phyloP scores from a whole-genome alignment of 2,329 filamentous ascomycete species.

The Exophiala alcalophila region DNA sequence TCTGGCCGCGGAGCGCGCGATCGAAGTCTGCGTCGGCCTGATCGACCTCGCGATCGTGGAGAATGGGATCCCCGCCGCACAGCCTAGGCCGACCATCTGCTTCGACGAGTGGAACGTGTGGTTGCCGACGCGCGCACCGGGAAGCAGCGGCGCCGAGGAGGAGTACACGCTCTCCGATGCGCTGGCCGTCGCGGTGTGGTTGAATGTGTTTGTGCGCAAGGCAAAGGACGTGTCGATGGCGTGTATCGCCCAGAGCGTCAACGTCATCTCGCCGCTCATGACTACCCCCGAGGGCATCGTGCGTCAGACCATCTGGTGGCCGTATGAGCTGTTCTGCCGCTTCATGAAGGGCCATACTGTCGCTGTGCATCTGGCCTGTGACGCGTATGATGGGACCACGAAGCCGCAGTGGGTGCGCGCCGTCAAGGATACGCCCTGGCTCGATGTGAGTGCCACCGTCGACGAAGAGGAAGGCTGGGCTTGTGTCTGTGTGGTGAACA shows the following conservation, averaged over 20 bases:
- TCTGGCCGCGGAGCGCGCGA: slow-evolving; percentile 67
- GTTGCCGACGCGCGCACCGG: slow-evolving; percentile 69
- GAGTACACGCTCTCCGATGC: slow-evolving; percentile 71
- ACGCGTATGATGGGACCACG: slow-evolving; percentile 60
- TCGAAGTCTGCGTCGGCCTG: slow-evolving; percentile 64
- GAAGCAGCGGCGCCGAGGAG: slow-evolving; percentile 70
- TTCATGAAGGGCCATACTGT: slow-evolving; percentile 73
- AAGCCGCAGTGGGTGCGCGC: slow-evolving; percentile 39
- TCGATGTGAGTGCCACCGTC: slow-evolving; percentile 42
- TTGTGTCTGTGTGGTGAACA: slow-evolving; percentile 70
- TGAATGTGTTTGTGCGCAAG: slow-evolving; percentile 75
- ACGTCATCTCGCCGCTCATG: slow-evolving; percentile 75
- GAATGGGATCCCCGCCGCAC: slow-evolving; percentile 48
- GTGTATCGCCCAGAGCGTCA: slow-evolving; percentile 73
- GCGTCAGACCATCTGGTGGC: slow-evolving; percentile 75
- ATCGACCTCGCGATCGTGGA: slow-evolving; percentile 75
- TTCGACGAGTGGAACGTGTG: slow-evolving; percentile 87
- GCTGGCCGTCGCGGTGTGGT: slow-evolving; percentile 69
- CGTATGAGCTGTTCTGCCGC: slow-evolving; percentile 64
- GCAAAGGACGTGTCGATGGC: slow-evolving; percentile 71
- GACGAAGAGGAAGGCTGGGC: slow-evolving; percentile 58
- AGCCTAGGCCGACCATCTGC: slow-evolving; percentile 68
- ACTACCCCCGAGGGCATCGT: slow-evolving; percentile 62
- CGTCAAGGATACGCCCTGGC: slow-evolving; percentile 64
- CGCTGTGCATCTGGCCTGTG: slow-evolving; percentile 61